Percentiles rank a stretch among this genome's conserved stretches.
phyloP scores from a whole-genome alignment of 495 filamentous ascomycete species.

The Aspergillus taichungensis region DNA sequence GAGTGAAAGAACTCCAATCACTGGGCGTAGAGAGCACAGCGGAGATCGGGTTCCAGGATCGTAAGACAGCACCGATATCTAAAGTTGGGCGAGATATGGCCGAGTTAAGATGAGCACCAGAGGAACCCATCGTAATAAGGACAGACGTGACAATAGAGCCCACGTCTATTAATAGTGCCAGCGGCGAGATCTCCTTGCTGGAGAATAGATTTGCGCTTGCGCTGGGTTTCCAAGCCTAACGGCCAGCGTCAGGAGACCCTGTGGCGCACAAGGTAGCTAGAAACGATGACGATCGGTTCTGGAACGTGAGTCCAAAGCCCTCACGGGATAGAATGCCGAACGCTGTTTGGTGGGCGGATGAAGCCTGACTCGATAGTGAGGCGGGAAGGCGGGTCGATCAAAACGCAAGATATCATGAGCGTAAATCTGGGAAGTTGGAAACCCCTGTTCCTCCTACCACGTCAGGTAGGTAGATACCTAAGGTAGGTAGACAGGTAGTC shows the following conservation, averaged over 20 bases:
- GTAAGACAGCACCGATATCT: constrained; percentile 2
- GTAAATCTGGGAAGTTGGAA: neutral
- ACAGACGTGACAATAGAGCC: neutral
- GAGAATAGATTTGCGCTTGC: constrained; percentile 3
- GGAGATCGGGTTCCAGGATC: constrained; percentile 6
- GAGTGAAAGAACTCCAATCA: constrained; percentile 12
- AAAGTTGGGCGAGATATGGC: neutral
- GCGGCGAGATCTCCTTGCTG: constrained; percentile 1
- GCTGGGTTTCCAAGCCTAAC: constrained; percentile 4
- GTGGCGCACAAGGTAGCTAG: constrained; percentile 4
- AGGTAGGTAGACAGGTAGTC: too few relatives aligned
- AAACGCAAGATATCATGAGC: constrained; percentile 2
- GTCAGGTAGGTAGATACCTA: constrained; percentile 5
- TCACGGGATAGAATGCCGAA: constrained; percentile 14
- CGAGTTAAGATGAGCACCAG: constrained; percentile 3
- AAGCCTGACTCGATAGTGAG: constrained; percentile 13
- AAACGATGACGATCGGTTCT: constrained; percentile 12
- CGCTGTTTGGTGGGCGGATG: constrained; percentile 15
- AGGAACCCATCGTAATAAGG: constrained; percentile 9
- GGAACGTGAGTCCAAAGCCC: constrained; percentile 15
- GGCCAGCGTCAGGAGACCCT: neutral
- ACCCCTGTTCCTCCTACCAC: neutral
- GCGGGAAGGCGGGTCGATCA: constrained; percentile 13
- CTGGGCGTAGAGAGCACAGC: constrained; percentile 5
- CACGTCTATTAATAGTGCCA: constrained; percentile 6